phyloP scores from a whole-genome alignment of 2,329 filamentous ascomycete species.

The Fusarium pseudoanthophilum region DNA sequence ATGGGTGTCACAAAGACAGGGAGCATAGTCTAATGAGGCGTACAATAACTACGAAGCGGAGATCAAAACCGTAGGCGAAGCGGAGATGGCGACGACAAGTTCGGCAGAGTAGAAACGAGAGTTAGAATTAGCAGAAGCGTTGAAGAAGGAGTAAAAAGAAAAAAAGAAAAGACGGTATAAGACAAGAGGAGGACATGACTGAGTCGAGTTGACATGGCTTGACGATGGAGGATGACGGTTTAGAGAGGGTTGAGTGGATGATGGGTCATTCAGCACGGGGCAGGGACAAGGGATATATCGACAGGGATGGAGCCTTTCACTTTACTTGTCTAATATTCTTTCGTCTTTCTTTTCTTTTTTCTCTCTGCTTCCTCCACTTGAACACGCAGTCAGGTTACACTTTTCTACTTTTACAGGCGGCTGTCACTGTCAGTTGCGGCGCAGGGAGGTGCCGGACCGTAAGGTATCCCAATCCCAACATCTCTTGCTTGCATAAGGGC shows the following conservation, averaged over 20 bases:
- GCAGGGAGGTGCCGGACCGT: constrained; percentile 19
- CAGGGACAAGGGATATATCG: constrained; percentile 40
- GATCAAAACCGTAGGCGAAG: constrained; percentile 10
- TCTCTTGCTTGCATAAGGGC: constrained; percentile 1
- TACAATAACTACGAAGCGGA: constrained; percentile 23
- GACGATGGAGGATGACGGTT: constrained; percentile 32
- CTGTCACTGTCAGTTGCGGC: constrained; percentile 41
- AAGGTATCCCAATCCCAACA: background rate
- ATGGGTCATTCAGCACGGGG: constrained; percentile 44
- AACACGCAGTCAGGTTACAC: background rate
- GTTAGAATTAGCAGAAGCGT: background rate
- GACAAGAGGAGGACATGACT: background rate
- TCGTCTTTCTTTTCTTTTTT: constrained; percentile 35
- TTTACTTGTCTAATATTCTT: constrained; percentile 17
- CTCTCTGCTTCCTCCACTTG: constrained; percentile 19
- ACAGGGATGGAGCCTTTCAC: constrained; percentile 31
- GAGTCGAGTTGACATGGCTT: constrained; percentile 15
- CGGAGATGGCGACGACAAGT: constrained; percentile 18
- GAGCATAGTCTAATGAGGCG: constrained; percentile 30
- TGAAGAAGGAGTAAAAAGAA: constrained; percentile 1
- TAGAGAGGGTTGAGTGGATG: constrained; percentile 35
- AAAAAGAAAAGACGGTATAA: constrained; percentile 15
- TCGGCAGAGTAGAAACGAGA: background rate
- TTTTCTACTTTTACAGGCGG: background rate
- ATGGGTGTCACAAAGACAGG: constrained; percentile 33